phyloP scores from a whole-genome alignment of 768 basidiomycete species.

The Hemileccinum impolitum region DNA sequence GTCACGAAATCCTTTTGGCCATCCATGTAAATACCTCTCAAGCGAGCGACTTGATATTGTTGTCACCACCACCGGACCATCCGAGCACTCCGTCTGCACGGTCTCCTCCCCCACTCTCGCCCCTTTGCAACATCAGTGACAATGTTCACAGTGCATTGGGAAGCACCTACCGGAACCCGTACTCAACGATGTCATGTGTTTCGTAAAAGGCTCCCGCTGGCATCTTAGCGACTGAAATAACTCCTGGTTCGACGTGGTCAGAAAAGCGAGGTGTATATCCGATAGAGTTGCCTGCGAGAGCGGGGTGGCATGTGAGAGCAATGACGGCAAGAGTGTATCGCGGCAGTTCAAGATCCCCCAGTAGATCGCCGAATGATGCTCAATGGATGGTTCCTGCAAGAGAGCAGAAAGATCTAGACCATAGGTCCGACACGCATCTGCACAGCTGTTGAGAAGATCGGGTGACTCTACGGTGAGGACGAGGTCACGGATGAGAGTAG shows the following conservation, averaged over 20 bases:
- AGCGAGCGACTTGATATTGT: conserved; percentile 6
- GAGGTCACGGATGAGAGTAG: conserved; percentile 54
- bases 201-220: conserved; percentile 10
- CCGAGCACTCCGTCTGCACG: not conserved
- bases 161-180: conserved; percentile 9
- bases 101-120: not conserved
- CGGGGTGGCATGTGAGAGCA: conserved; percentile 52
- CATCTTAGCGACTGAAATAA: conserved; percentile 28
- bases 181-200: conserved; percentile 11
- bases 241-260: conserved; percentile 29
- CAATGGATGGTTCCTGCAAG: conserved; percentile 62
- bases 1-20: conserved; percentile 54
- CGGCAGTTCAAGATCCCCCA: conserved; percentile 67
- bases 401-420: conserved; percentile 49
- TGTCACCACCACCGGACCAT: conserved; percentile 2
- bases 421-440: conserved; percentile 52
- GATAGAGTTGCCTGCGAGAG: conserved; percentile 42
- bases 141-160: no score
- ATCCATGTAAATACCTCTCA: conserved; percentile 29
- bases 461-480: conserved; percentile 30
- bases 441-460: conserved; percentile 38
- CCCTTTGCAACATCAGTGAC: not conserved
- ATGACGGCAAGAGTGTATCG: conserved; percentile 40
- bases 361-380: conserved; percentile 47
- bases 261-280: conserved; percentile 66